phyloP scores from a whole-genome alignment of 106 monocot species.

The Dioscorea alata region DNA sequence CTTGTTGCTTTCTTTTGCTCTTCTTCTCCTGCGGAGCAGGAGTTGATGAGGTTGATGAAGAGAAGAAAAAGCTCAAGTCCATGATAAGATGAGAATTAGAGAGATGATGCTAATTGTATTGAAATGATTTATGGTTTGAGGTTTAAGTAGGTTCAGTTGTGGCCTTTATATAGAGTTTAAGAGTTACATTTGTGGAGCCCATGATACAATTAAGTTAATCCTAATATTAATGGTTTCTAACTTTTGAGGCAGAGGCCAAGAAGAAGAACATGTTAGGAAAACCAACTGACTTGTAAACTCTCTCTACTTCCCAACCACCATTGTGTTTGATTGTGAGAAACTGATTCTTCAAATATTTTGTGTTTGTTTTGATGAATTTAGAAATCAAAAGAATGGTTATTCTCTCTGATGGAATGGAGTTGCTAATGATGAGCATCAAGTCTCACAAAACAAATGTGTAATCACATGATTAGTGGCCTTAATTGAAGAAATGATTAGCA shows the following conservation, averaged over 20 bases:
- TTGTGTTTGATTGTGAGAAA: neutral
- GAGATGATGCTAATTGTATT: too few relatives aligned
- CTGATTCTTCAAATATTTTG: neutral
- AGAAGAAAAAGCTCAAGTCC: constrained; percentile 38
- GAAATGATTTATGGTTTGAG: neutral
- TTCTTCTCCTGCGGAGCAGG: constrained; percentile 25
- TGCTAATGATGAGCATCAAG: constrained; percentile 31
- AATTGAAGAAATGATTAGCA: constrained; percentile 29
- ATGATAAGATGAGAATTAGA: constrained; percentile 3
- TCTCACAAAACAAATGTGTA: constrained; percentile 9
- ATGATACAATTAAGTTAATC: neutral
- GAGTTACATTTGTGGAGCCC: neutral
- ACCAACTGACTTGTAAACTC: too few relatives aligned
- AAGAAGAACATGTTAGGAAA: too few relatives aligned
- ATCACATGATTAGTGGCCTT: constrained; percentile 40
- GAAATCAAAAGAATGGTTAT: constrained; percentile 3
- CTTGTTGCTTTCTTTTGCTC: constrained; percentile 18
- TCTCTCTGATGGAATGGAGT: constrained; percentile 17
- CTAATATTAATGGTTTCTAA: neutral
- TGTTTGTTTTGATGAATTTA: too few relatives aligned
- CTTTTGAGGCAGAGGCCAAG: too few relatives aligned
- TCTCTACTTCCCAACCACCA: neutral
- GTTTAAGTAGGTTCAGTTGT: neutral
- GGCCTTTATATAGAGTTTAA: constrained; percentile 9
- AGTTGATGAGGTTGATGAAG: constrained; percentile 19